These are phyloP conservation scores for Alternaria triticimaculans DNA, from an alignment of 2,329 filamentous ascomycete species.

Conservation along the genomic window DNA sequence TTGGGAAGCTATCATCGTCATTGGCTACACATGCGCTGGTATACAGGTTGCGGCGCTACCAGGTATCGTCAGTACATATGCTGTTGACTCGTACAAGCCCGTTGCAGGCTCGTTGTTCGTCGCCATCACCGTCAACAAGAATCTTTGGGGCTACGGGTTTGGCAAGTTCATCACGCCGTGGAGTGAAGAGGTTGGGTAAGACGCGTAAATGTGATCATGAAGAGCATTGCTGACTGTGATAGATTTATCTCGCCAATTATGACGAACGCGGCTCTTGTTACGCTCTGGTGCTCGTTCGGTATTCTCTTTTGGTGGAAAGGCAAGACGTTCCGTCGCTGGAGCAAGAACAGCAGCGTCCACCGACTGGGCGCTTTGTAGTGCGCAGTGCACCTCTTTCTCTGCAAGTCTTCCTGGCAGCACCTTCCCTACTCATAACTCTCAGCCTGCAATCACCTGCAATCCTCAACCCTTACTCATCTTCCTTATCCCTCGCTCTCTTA, in stretches of 20 bases:
- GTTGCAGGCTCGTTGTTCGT: slow-evolving; percentile 67
- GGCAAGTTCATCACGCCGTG: slow-evolving; percentile 63
- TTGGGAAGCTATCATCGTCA: slow-evolving; percentile 63
- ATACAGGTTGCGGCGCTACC: slow-evolving; percentile 68
- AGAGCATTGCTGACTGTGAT: slow-evolving; percentile 8
- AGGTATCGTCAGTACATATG: slow-evolving; percentile 65
- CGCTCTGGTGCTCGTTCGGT: slow-evolving; percentile 62
- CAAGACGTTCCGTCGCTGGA: slow-evolving; percentile 65
- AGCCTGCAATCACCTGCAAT: neutral
- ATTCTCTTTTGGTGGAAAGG: slow-evolving; percentile 65
- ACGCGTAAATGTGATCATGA: neutral
- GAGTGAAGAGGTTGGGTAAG: slow-evolving; percentile 56
- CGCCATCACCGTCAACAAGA: slow-evolving; percentile 68
- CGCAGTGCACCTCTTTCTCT: neutral
- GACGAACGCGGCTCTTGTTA: slow-evolving; percentile 63
- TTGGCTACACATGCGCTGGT: slow-evolving; percentile 64
- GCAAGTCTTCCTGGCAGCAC: neutral
- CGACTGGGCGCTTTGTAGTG: slow-evolving; percentile 6
- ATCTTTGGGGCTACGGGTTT: slow-evolving; percentile 68
- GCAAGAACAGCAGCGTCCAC: slow-evolving; percentile 62
- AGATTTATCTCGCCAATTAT: slow-evolving; percentile 63
- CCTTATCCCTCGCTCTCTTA: neutral
- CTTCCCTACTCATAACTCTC: neutral
- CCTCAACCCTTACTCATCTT: neutral
- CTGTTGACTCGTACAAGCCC: slow-evolving; percentile 70